Evolutionary conservation across 2,329 filamentous ascomycete species (phyloP), one percentile per base, ranked within the genome.

Genomic region (Penicillium sp.): DNA sequence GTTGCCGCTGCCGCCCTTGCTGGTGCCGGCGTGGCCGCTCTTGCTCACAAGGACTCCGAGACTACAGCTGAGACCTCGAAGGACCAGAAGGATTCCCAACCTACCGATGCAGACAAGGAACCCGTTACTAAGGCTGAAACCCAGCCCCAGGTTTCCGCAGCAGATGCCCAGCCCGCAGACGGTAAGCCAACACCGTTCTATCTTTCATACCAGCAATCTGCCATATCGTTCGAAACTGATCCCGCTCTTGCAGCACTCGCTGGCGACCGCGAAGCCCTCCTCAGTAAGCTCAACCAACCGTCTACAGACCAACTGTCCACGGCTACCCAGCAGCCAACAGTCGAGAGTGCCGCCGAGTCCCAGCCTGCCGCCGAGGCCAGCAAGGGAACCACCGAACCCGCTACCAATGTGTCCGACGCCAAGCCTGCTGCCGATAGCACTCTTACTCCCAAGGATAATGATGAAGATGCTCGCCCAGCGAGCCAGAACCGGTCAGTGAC

Each of bases 241-340:
- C 61, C 66, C 50, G 60, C 59, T 49, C 68, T 71, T 49, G 63
- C 66, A 66, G 66, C 70, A 17, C 68, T 72, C 50, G 68, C 70
- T 51, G 68, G 63, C 8, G 70, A 74, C 53, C 65, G 70, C n/a
- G 72, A 72, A 57, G 67, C 72, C 45, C 66, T 71, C 23, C 68
- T 73, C 25, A 67, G 59, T 45, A 66, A 71, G 48, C 66, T 73
- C 42, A 68, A 70, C 38, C 59, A 66, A 38, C 71, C 72, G 3
- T 71, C 71, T 12, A 68, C 68, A 21, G 69, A 73, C 31, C 65
- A 70, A 39, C 49, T 70, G 42, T 52, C 66, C 29, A 53, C 65
- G 94, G 83, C 96, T 90, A 79, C 96, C 94, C 88, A 96, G 96
- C 85, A 96, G 96, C 94, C 61, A 13, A 55, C 61, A 19, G 60